Conservation (phyloP, 805 yeast genomes). For the Candida xyloterini region DNA sequence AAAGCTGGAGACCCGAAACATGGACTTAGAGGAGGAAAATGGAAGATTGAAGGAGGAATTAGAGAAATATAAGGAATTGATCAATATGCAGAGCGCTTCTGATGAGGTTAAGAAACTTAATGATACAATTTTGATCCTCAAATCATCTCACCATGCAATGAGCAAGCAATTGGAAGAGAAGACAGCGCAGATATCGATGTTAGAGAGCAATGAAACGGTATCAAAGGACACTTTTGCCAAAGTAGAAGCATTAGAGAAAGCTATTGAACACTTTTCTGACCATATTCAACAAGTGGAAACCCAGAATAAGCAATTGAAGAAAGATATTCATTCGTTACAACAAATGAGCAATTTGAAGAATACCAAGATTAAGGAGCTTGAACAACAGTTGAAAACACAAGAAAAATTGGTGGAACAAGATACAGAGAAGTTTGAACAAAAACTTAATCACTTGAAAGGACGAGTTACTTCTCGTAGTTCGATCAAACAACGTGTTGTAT, state of each 20-base stretch:
- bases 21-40: constrained; percentile 40
- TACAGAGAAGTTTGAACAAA: constrained; percentile 46
- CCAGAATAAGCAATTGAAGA: constrained; percentile 56
- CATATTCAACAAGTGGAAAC: constrained; percentile 59
- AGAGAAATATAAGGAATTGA: constrained; percentile 19
- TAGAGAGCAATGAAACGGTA: constrained; percentile 12
- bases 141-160: constrained; percentile 19
- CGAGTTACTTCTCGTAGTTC: constrained; percentile 26
- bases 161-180: constrained; percentile 25
- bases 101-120: constrained; percentile 27
- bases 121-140: constrained; percentile 19
- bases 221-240: constrained; percentile 33
- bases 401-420: constrained; percentile 48
- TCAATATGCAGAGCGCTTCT: constrained; percentile 11
- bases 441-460: constrained; percentile 31
- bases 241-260: constrained; percentile 51
- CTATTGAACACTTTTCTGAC: constrained; percentile 54
- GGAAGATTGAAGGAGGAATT: constrained; percentile 38
- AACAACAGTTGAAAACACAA: constrained; percentile 47
- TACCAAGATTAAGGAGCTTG: constrained; percentile 53
- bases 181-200: constrained; percentile 15
- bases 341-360: constrained; percentile 57
- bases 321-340: constrained; percentile 53
- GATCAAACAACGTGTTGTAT: constrained; percentile 3
- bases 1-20: constrained; percentile 25